Base-by-base conservation (phyloP, 1,139 yeast genomes). In the Waltiozyma solani region DNA sequence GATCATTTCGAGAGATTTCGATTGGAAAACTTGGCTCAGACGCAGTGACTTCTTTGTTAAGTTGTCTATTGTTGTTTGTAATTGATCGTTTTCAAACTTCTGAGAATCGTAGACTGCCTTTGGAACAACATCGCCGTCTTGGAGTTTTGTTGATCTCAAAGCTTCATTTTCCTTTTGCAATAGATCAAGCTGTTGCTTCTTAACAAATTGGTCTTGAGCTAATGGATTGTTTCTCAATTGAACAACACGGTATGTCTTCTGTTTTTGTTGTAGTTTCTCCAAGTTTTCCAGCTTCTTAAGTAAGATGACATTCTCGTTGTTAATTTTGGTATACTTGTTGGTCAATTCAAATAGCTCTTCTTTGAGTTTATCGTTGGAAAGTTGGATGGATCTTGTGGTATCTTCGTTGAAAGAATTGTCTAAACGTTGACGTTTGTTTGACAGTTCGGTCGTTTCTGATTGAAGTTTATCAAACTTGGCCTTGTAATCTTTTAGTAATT, bases 1-100 rank as follows among this genome's bases (percentile, higher is more conserved):
- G 26, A 86, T 64, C 39, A 84, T 78, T 52, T 84, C 93, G 31
- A 70, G 62, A n/a, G 93, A 79, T 55, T 83, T 82, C 42, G 73
- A 71, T n/a, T 76, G 61, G 53, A 77, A 86, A 13, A 75, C 71
- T 46, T 78, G 77, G 48, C 70, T 73, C 40, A 86, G 66, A 34
- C 96, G 63, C 24, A 60, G 66, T 34, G 70, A 69, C 39, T 77
- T 65, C 56, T 85, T 86, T 39, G 68, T 65, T 22, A 74, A 59
- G 39, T 71, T 73, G 32, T 69, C 69, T 3, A 79, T 59, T 39
- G 73, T 70, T 0, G 57, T 50, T 47, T 79, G 76, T 15, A 76
- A 55, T 31, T 63, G 59, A 23, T 64, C 59, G 39, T 69, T 67
- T 44, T 83, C 91, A 34, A 69, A 56, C 40, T 72, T 75, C 37